Evolutionary conservation across 805 yeast genomes (phyloP), one percentile per base, ranked within the genome.

Genomic region (Yarrowia divulgata): DNA sequence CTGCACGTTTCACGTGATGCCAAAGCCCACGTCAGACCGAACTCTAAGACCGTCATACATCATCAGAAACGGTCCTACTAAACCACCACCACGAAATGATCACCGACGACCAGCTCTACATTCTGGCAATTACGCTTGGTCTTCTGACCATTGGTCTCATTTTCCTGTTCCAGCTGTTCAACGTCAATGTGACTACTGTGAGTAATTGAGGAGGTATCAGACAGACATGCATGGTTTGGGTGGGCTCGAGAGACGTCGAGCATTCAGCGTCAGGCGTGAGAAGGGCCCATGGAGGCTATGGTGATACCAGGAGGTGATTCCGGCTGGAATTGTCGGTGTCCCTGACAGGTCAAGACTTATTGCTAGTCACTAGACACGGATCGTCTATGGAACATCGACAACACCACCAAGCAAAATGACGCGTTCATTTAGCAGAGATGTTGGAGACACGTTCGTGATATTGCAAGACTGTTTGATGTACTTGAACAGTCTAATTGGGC

Each of bases 101-200:
- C 75, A 83, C 91, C 16, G 98, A 93, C 83, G 82, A 82, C 69
- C 95, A 92, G 78, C 84, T 93, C 77, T 87, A 93, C 77, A 80
- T 85, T 62, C 80, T 91, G 55, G 96, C 91, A 64, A 83, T 91
- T 57, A 78, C 86, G 13, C 88, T 90, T 73, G 98, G 97, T 6
- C 77, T 92, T 69, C 76, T 86, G 7, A 87, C 95, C 71, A 84
- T 92, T 77, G 83, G 87, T 1, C 82, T 93, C 73, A 90, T 93
- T 46, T 79, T 90, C 55, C 81, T 89, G 3, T 93, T 89, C 79
- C 95, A 92, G 72, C 84, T 88, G 42, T 67, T 67, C 55, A 67
- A 67, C 49, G 67, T 45, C 40, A 63, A 63, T 23, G 55, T 63
- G 63, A 57, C 63, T 29, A 29, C 39, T 49, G 68, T 46, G 71